Base-by-base conservation (phyloP, 164 flowering plant genomes). In the Sedum album region DNA sequence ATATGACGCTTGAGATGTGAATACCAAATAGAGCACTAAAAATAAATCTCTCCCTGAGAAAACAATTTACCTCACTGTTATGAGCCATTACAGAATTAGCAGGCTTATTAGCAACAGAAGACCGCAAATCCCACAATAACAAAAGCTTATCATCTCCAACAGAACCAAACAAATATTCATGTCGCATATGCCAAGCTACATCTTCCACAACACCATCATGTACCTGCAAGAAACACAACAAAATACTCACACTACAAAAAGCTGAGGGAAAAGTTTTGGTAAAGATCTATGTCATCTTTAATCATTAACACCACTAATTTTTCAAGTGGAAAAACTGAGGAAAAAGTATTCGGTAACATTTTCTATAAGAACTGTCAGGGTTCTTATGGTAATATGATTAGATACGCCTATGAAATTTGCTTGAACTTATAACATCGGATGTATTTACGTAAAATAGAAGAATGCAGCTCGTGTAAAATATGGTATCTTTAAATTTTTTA, bases 191-290 rank as follows among this genome's bases (percentile, higher is more conserved):
- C 98, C 98, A 93, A 21, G 98, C 90, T 25, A 93, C 98, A 85
- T 93, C 98, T 76, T 93, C 97, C 4, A 93, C 98, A 41, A 91
- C 98, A 69, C 95, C 97, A 78, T 93, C 97, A 84, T 91, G 98
- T 66, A 84, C 88, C 97, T 93, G 70, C 39, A 65, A 66, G 2
- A 14, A 41, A 41, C 60, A 48, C 41, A 33, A 74, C 67, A 60
- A 26, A 26, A 51, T 7, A n/a, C 31, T 8, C 38, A 35, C 3
- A 35, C 38, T 35, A 3, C 7, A 35, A 3, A 35, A 35, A 35
- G 7, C 38, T 7, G 3, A 3, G 38, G 38, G 7, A 3, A 35
- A 35, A 35, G 38, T 35, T 3, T 3, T 7, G 38, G 7, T 7
- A 35, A n/a, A n/a, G n/a, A n/a, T n/a, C n/a, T n/a, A n/a, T n/a